Evolutionary conservation across 1,139 yeast species (phyloP), one percentile per base, ranked within the genome.

Genomic region (Kluyveromyces sp.): DNA sequence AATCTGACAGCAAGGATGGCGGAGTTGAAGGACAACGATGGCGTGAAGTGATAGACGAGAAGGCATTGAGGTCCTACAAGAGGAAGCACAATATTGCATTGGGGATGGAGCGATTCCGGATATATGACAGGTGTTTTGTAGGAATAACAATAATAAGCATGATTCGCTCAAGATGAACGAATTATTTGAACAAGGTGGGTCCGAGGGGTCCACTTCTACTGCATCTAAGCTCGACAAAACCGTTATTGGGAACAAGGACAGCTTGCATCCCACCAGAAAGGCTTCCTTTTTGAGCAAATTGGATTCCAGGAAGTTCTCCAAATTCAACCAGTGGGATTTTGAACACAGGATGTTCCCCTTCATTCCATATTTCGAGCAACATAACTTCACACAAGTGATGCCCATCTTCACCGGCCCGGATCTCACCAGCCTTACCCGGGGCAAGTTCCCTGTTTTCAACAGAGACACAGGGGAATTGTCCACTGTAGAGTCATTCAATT

Each of bases 321-420:
- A 34, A 34, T 42, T 7, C 32, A 45, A 48, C 15, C 54, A 52
- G 41, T 51, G 44, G 44, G 55, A 52, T 31, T 50, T 53, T 29
- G 57, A 53, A 37, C 47, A 47, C 25, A 50, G 53, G 33, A 52
- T 53, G 55, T 52, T 49, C 40, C 57, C 57, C 3, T 39, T 53
- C 7, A 21, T 53, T 8, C 46, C 45, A 33, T 35, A 38, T 5
- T 52, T 41, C 38, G 42, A 48, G 36, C 21, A n/a, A n/a, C 34
- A 41, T 10, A 50, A 44, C 5, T 52, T 53, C 42, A 43, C 42
- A 6, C 38, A 48, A 7, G 36, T 53, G 30, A 46, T 52, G 28
- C 57, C 57, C 7, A 42, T 34, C 4, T 40, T 53, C 37, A 49
- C 47, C 4, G 43, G 8, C 47, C 54, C 2, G 10, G 38, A 34